phyloP scores from a whole-genome alignment of 2,329 filamentous ascomycete genomes.

The Pseudogymnoascus sp. region DNA sequence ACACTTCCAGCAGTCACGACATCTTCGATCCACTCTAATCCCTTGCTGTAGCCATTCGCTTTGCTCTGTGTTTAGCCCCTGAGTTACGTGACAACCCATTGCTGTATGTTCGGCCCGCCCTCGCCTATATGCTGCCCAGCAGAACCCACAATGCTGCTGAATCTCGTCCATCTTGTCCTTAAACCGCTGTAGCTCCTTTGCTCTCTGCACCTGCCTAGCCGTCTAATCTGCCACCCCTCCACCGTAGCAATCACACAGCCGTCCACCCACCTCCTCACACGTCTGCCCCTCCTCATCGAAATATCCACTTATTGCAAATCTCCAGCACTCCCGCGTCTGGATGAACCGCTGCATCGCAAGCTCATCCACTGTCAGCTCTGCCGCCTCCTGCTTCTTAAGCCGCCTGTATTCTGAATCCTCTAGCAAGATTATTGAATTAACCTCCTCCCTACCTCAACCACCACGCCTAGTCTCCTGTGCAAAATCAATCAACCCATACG shows the following conservation, averaged over 20 bases:
- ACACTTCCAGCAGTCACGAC: too few species aligned
- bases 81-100: too few species aligned
- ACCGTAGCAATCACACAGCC: neutral
- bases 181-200: neutral
- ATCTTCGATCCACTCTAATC: too few species aligned
- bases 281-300: neutral
- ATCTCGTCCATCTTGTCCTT: neutral
- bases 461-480: constrained; percentile 12
- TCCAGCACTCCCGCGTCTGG: neutral
- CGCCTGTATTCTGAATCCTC: neutral
- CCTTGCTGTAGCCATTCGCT: too few species aligned
- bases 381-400: neutral
- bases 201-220: neutral
- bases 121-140: neutral
- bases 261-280: neutral
- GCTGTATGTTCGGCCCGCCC: neutral
- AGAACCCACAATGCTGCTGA: neutral
- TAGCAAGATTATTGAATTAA: constrained; percentile 11
- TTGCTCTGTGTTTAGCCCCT: too few species aligned
- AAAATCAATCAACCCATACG: constrained; percentile 14
- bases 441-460: constrained; percentile 12
- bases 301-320: neutral
- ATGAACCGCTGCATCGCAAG: neutral
- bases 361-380: neutral
- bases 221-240: neutral